These are phyloP conservation scores for Barnettozyma botsteinii DNA, from an alignment of 805 yeast species.

Conservation along the genomic window DNA sequence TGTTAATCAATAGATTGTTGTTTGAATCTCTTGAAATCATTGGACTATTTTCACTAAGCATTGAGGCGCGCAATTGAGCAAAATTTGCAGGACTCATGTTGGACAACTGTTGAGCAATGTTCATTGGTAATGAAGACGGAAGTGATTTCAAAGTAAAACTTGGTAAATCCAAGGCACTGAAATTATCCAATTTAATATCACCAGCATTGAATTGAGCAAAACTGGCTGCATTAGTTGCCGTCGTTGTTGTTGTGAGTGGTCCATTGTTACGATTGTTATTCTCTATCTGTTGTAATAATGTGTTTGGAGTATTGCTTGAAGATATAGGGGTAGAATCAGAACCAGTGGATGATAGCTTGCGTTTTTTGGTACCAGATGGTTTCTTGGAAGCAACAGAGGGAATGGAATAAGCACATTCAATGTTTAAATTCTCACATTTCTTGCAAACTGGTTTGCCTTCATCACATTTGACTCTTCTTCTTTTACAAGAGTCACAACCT, in stretches of 20 bases:
- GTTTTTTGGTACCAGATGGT: background rate
- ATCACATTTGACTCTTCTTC: slow-evolving; percentile 89
- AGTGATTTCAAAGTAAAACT: slow-evolving; percentile 9
- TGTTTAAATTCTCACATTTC: slow-evolving; percentile 74
- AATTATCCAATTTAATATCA: slow-evolving; percentile 3
- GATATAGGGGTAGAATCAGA: background rate
- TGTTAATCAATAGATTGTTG: slow-evolving; percentile 19
- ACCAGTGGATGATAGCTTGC: background rate
- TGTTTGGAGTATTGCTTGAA: background rate
- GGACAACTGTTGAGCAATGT: slow-evolving; percentile 8
- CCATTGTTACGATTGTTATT: background rate
- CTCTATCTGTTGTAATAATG: slow-evolving; percentile 6
- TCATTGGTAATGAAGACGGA: slow-evolving; percentile 5
- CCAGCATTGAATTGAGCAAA: slow-evolving; percentile 1
- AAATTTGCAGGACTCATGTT: slow-evolving; percentile 16
- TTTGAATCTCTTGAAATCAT: slow-evolving; percentile 5
- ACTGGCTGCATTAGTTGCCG: background rate
- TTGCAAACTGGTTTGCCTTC: slow-evolving; percentile 74
- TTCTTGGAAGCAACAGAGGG: slow-evolving; percentile 3
- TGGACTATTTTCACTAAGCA: slow-evolving; percentile 12
- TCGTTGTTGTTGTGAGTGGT: background rate
- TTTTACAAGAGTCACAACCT: slow-evolving; percentile 88
- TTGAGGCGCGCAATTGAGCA: slow-evolving; percentile 10
- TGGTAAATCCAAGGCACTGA: slow-evolving; percentile 8
- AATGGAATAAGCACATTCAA: slow-evolving; percentile 64